Base-by-base conservation (phyloP, 78 protist species). In the Dictyostelium firmibasis region DNA sequence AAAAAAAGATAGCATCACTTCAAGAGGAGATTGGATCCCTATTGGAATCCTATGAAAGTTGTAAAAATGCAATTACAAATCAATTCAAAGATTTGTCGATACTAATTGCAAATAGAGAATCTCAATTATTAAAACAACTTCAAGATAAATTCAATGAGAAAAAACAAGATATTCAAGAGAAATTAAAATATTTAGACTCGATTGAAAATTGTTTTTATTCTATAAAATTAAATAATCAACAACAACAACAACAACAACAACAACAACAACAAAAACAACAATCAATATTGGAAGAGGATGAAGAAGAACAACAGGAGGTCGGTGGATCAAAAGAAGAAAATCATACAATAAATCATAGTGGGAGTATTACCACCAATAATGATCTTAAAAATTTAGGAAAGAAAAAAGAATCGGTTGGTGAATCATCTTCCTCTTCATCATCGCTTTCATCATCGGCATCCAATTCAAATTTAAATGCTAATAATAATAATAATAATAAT, bases 101-200 rank as follows among this genome's bases (percentile, higher is more conserved):
- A 43, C 16, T 41, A 33, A 35, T 77, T 23, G 36, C 33, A 41
- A 77, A 77, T 43, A 77, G 83, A 77, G 83, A 77, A 43, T 18
- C 62, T 7, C 64, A 35, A 43, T 11, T 77, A 27, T 43, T 35
- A 35, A 43, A 35, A 41, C 83, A 77, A 77, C 47, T 77, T 43
- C 38, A 77, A 23, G 83, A 77, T 43, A 43, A 77, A 43, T 41
- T 77, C 64, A 43, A 41, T 33, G 23, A 77, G 18, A 77, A 35
- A 20, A 77, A 77, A 33, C 27, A 20, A n/a, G 31, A n/a, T 23
- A 77, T 77, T 77, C 83, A 77, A 43, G 57, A 77, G 27, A 77
- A 43, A 77, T 43, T 77, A 77, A 77, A 77, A 43, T 41, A 41
- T 77, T 43, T 77, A n/a, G 83, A 77, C 41, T 43, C 83, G 9